Evolutionary conservation across 768 basidiomycete genomes (phyloP).

Genomic region (Auriscalpium microsporum): DNA sequence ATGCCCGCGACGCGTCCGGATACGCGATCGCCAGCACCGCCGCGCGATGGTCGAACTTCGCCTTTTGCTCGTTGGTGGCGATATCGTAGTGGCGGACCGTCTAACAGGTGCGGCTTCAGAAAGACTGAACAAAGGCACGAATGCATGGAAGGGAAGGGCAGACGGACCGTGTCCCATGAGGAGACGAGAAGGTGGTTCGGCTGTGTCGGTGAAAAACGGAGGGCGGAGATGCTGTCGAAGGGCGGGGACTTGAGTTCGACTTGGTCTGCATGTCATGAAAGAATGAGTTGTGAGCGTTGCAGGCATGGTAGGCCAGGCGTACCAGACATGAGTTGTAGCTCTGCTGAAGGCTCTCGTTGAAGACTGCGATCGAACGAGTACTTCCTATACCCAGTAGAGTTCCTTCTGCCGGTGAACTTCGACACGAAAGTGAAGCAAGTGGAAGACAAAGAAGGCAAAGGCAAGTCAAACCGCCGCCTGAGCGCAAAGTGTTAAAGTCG

Average conservation of each 20-base stretch:
- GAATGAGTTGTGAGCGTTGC: background rate
- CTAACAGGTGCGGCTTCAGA: constrained; percentile 30
- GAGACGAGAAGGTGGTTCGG: constrained; percentile 75
- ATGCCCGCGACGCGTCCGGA: constrained; percentile 56
- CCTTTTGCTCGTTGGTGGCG: constrained; percentile 51
- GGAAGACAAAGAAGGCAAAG: no score
- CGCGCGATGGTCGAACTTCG: constrained; percentile 84
- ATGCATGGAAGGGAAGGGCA: constrained; percentile 11
- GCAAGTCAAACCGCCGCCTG: no score
- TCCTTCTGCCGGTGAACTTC: no score
- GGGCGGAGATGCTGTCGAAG: constrained; percentile 75
- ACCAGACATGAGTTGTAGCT: background rate
- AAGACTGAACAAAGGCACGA: constrained; percentile 21
- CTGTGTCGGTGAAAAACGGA: constrained; percentile 74
- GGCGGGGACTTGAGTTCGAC: constrained; percentile 57
- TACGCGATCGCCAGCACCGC: constrained; percentile 83
- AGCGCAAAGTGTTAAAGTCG: no score
- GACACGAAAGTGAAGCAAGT: no score
- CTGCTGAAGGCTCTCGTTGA: background rate
- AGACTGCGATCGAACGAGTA: no score
- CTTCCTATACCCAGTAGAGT: no score
- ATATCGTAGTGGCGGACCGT: constrained; percentile 51
- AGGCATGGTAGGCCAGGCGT: background rate
- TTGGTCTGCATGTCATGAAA: constrained; percentile 14
- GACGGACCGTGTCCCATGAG: constrained; percentile 78